Conservation (phyloP, 2,329 filamentous ascomycete species). For the Monosporascus sp. region DNA sequence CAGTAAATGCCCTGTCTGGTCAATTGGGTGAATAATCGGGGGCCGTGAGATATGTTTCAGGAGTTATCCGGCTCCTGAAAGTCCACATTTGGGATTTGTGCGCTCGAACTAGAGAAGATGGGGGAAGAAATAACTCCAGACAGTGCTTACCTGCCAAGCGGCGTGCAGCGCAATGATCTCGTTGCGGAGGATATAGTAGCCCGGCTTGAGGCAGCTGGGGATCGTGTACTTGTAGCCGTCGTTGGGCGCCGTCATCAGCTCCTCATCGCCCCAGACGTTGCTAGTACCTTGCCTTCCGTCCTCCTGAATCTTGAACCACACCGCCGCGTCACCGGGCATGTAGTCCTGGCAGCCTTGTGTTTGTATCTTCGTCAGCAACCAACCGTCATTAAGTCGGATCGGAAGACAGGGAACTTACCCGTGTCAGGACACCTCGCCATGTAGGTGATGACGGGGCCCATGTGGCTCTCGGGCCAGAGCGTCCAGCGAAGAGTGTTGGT, state of each 20-base stretch:
- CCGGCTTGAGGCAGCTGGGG: constrained; percentile 43
- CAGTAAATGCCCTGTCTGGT: no score
- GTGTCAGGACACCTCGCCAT: constrained; percentile 52
- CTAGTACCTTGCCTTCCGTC: constrained; percentile 43
- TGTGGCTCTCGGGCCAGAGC: constrained; percentile 42
- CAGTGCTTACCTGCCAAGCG: no score
- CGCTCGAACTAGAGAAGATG: no score
- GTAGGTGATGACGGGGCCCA: constrained; percentile 52
- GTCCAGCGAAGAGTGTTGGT: constrained; percentile 52
- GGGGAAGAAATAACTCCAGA: no score
- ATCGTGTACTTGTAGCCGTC: constrained; percentile 45
- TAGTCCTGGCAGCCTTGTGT: constrained; percentile 14
- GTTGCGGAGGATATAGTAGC: constrained; percentile 54
- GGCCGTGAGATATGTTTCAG: no score
- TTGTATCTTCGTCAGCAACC: no score
- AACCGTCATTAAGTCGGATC: no score
- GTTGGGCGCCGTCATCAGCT: constrained; percentile 38
- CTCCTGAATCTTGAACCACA: constrained; percentile 53
- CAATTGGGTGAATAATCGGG: no score
- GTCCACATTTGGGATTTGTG: no score
- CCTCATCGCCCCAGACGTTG: constrained; percentile 41
- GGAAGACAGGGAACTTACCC: constrained; percentile 24
- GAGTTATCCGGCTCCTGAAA: no score
- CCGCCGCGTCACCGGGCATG: constrained; percentile 26
- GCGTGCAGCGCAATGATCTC: constrained; percentile 52